These are phyloP conservation scores for Trapa bicornis DNA, from an alignment of 345 rosid genomes.

Conservation along the genomic window DNA sequence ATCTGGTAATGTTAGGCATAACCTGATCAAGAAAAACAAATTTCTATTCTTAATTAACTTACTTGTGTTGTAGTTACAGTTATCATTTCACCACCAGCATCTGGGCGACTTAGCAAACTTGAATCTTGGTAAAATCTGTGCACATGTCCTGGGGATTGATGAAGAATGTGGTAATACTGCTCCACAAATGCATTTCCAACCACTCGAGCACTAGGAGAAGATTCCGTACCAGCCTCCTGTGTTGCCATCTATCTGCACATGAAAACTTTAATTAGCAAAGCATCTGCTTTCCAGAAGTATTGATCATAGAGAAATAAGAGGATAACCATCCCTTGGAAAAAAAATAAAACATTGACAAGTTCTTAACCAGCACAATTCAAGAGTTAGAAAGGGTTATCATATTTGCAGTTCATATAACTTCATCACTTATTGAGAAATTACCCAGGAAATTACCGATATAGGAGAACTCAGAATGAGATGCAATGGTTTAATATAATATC, in stretches of 20 bases:
- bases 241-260: slow-evolving; percentile 48
- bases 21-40: neutral
- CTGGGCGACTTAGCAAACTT: slow-evolving; percentile 51
- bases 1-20: neutral
- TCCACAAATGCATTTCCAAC: slow-evolving; percentile 63
- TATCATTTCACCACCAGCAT: slow-evolving; percentile 35
- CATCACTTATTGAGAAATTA: neutral
- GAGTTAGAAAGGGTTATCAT: neutral
- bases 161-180: slow-evolving; percentile 66
- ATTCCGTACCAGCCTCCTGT: slow-evolving; percentile 31
- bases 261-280: neutral
- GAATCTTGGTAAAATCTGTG: slow-evolving; percentile 60
- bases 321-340: neutral
- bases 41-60: slow-evolving; percentile 7
- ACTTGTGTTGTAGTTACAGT: slow-evolving; percentile 54
- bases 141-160: slow-evolving; percentile 39
- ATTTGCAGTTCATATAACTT: neutral
- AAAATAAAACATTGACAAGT: neutral
- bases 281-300: neutral
- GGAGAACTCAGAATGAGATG: neutral
- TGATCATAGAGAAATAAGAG: neutral
- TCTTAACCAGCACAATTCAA: neutral
- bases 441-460: neutral
- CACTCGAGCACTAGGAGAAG: slow-evolving; percentile 28
- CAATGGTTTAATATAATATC: neutral